These are phyloP conservation scores for Podospora conica DNA, from an alignment of 495 filamentous ascomycete species.

Conservation along the genomic window DNA sequence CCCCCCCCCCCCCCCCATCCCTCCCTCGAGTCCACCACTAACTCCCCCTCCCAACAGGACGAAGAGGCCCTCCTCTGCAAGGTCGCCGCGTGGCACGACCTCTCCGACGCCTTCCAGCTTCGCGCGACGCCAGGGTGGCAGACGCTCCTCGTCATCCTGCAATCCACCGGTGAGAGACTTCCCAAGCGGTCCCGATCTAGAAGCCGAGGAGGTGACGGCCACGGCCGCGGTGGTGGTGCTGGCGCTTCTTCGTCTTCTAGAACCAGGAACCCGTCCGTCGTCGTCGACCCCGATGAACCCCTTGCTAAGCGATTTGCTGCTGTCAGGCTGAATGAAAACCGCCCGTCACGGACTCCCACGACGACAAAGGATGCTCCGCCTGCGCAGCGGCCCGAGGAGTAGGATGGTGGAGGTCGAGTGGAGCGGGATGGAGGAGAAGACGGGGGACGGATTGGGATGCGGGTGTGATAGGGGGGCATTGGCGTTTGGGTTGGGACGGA, in stretches of 20 bases:
- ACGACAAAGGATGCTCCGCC: background rate
- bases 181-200: slow-evolving; percentile 65
- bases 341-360: background rate
- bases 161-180: slow-evolving; percentile 94
- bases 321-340: slow-evolving; percentile 72
- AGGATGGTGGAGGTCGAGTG: background rate
- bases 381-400: background rate
- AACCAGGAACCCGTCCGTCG: slow-evolving; percentile 1
- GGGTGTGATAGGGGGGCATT: background rate
- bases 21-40: background rate
- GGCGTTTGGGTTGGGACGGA: background rate
- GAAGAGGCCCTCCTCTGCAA: slow-evolving; percentile 83
- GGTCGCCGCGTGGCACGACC: slow-evolving; percentile 70
- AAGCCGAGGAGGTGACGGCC: slow-evolving; percentile 24
- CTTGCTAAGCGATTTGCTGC: slow-evolving; percentile 99
- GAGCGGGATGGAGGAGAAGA: background rate
- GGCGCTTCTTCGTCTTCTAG: slow-evolving; percentile 13
- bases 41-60: slow-evolving; percentile 50
- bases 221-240: slow-evolving; percentile 18
- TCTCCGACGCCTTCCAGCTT: slow-evolving; percentile 71
- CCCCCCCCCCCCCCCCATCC: background rate
- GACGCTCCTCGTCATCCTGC: slow-evolving; percentile 84
- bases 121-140: slow-evolving; percentile 84
- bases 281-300: slow-evolving; percentile 51
- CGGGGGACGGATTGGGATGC: background rate